These are phyloP conservation scores for Spathaspora jeffriesii DNA, from an alignment of 1,139 yeast species.

Conservation along the genomic window DNA sequence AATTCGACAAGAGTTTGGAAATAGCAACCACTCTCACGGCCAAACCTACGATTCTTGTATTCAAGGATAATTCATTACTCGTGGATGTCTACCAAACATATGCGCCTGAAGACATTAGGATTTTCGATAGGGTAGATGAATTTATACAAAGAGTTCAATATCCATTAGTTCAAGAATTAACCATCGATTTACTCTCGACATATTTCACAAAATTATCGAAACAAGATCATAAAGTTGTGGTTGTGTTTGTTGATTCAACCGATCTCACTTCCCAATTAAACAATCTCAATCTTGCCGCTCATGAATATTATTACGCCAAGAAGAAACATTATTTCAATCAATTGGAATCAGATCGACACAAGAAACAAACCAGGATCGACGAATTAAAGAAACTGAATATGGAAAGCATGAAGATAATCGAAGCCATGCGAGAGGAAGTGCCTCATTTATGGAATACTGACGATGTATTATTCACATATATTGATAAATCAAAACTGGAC, in stretches of 20 bases:
- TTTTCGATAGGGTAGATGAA: constrained; percentile 41
- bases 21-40: constrained; percentile 55
- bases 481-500: constrained; percentile 46
- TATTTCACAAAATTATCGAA: constrained; percentile 23
- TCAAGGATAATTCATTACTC: constrained; percentile 55
- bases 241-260: constrained; percentile 51
- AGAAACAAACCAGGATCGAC: constrained; percentile 43
- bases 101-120: constrained; percentile 64
- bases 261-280: constrained; percentile 37
- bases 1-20: constrained; percentile 44
- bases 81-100: constrained; percentile 58
- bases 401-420: constrained; percentile 38
- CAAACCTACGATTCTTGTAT: constrained; percentile 59
- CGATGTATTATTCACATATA: constrained; percentile 48
- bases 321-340: constrained; percentile 44
- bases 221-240: constrained; percentile 46
- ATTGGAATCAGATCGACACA: constrained; percentile 35
- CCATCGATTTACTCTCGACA: constrained; percentile 33
- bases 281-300: constrained; percentile 50
- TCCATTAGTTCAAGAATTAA: constrained; percentile 56
- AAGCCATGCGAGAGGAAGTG: constrained; percentile 51
- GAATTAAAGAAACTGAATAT: constrained; percentile 45
- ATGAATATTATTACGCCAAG: constrained; percentile 51
- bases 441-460: constrained; percentile 44
- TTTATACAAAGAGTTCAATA: constrained; percentile 49